These are phyloP conservation scores for Aspergillus sp. DNA, from an alignment of 2,329 filamentous ascomycete species.

Conservation along the genomic window DNA sequence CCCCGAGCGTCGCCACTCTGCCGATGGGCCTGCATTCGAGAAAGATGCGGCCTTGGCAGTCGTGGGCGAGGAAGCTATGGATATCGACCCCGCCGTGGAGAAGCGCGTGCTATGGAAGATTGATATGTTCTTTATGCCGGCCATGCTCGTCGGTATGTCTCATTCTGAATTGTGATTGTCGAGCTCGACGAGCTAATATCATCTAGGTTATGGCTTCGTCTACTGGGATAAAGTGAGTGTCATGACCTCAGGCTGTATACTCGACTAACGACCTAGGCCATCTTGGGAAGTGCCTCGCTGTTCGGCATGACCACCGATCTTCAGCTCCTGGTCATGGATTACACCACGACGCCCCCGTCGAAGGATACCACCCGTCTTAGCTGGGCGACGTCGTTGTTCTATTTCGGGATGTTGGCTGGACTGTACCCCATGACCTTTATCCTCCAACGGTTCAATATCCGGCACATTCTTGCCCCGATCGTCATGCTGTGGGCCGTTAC, in stretches of 20 bases:
- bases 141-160: slow-evolving; percentile 57
- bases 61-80: slow-evolving; percentile 51
- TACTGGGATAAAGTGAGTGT: slow-evolving; percentile 64
- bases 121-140: slow-evolving; percentile 65
- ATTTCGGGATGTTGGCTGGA: slow-evolving; percentile 75
- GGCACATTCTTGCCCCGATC: slow-evolving; percentile 59
- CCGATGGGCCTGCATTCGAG: slow-evolving; percentile 22
- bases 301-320: slow-evolving; percentile 76
- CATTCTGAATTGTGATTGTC: neutral
- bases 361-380: slow-evolving; percentile 67
- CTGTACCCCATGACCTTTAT: slow-evolving; percentile 72
- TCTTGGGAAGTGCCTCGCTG: slow-evolving; percentile 68
- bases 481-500: slow-evolving; percentile 63
- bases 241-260: neutral
- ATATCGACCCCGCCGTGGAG: slow-evolving; percentile 55
- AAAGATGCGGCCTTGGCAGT: slow-evolving; percentile 60
- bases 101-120: slow-evolving; percentile 64
- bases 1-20: slow-evolving; percentile 4
- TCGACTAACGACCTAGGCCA: slow-evolving; percentile 51
- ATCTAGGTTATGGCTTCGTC: slow-evolving; percentile 58
- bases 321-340: slow-evolving; percentile 54
- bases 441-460: slow-evolving; percentile 65
- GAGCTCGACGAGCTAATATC: neutral
- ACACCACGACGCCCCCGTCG: slow-evolving; percentile 53
- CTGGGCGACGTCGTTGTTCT: slow-evolving; percentile 78